These are phyloP conservation scores for Lodderomyces margitis DNA, from an alignment of 1,139 yeast genomes.

Conservation along the genomic window DNA sequence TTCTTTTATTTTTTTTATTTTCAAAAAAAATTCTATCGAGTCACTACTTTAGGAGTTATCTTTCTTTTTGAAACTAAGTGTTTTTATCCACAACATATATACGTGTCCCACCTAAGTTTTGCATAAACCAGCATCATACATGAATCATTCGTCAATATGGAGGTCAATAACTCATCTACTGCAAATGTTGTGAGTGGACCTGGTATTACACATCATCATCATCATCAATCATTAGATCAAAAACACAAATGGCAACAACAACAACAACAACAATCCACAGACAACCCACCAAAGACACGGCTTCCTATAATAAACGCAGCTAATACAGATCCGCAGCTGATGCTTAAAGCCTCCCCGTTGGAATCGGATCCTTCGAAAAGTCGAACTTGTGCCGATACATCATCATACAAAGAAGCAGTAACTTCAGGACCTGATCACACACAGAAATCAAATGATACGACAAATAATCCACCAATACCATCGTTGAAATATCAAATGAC, in stretches of 20 bases:
- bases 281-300: background rate
- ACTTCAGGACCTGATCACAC: background rate
- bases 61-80: too few relatives aligned
- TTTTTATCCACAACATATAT: background rate
- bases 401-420: background rate
- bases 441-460: background rate
- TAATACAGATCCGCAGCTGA: background rate
- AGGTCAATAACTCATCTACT: constrained; percentile 7
- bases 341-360: background rate
- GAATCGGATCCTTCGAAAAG: background rate
- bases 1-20: background rate
- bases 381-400: background rate
- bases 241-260: constrained; percentile 1
- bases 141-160: constrained; percentile 6
- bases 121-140: constrained; percentile 2
- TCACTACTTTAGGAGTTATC: background rate
- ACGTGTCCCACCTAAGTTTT: background rate
- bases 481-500: background rate
- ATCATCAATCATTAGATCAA: background rate
- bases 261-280: background rate
- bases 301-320: background rate
- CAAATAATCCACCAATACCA: background rate
- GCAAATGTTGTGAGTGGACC: constrained; percentile 5
- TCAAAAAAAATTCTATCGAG: background rate
- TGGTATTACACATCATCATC: constrained; percentile 2